These are phyloP conservation scores for Fusarium sp. DNA, from an alignment of 2,329 filamentous ascomycete genomes.

Conservation along the genomic window DNA sequence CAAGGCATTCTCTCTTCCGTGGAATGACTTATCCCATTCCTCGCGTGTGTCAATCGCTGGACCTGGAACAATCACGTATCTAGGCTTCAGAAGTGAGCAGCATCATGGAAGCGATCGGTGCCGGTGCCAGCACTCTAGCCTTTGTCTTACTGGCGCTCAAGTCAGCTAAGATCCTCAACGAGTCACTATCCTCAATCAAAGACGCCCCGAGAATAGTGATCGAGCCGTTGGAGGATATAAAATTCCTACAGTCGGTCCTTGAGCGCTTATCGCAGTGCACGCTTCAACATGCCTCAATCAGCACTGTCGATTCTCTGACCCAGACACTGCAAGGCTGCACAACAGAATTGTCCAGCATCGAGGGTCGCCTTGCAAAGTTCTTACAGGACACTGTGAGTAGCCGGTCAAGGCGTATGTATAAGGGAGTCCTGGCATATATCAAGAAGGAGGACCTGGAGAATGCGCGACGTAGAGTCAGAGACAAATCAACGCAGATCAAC, in stretches of 20 bases:
- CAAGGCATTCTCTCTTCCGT: background rate
- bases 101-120: background rate
- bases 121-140: constrained; percentile 20
- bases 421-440: background rate
- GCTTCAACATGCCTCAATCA: background rate
- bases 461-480: background rate
- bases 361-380: background rate
- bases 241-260: background rate
- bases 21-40: background rate
- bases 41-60: background rate
- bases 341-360: background rate
- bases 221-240: background rate
- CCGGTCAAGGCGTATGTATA: background rate
- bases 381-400: background rate
- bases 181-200: constrained; percentile 13
- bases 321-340: background rate
- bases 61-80: background rate
- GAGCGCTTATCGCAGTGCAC: background rate
- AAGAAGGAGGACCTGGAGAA: background rate
- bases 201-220: background rate
- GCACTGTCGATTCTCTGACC: background rate
- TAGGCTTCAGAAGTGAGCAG: background rate
- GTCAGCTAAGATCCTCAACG: constrained; percentile 16
- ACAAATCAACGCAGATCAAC: background rate
- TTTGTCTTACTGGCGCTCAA: constrained; percentile 20